phyloP scores from a whole-genome alignment of 2,329 filamentous ascomycete genomes.

The Coniochaeta sp. region DNA sequence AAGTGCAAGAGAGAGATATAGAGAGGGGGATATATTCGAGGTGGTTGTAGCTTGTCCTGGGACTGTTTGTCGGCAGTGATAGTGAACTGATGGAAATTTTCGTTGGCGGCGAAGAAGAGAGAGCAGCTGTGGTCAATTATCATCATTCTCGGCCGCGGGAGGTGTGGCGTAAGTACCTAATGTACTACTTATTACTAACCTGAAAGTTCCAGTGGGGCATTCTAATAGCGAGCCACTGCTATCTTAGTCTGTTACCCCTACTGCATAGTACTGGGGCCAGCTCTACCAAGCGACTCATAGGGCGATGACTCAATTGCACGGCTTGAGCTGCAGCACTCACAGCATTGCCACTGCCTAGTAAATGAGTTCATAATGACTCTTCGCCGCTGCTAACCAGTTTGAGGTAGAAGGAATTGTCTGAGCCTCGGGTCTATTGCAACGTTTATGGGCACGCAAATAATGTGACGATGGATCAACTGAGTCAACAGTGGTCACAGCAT shows the following conservation, averaged over 20 bases:
- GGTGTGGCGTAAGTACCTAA: neutral
- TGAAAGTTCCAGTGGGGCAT: neutral
- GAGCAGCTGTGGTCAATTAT: neutral
- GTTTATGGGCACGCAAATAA: neutral
- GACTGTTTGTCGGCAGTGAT: neutral
- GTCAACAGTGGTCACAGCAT: neutral
- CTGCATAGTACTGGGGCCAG: too few species aligned
- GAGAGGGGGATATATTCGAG: neutral
- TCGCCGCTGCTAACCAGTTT: neutral
- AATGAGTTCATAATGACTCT: neutral
- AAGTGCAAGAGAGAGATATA: neutral
- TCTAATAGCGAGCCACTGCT: too few species aligned
- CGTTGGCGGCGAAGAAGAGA: neutral
- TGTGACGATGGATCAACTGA: neutral
- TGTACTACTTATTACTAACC: neutral
- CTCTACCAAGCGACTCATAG: neutral
- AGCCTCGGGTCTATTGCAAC: neutral
- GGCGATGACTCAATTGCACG: neutral
- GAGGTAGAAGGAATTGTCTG: neutral
- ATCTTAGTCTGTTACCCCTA: too few species aligned
- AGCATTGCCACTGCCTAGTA: neutral
- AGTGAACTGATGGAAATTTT: neutral
- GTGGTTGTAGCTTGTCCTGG: neutral
- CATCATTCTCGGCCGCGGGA: neutral
- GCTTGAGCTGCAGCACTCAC: neutral